Percentiles rank a stretch among this genome's conserved stretches.
Conservation (phyloP, 2,329 filamentous ascomycete species). For the Elsinoe necatrix region DNA sequence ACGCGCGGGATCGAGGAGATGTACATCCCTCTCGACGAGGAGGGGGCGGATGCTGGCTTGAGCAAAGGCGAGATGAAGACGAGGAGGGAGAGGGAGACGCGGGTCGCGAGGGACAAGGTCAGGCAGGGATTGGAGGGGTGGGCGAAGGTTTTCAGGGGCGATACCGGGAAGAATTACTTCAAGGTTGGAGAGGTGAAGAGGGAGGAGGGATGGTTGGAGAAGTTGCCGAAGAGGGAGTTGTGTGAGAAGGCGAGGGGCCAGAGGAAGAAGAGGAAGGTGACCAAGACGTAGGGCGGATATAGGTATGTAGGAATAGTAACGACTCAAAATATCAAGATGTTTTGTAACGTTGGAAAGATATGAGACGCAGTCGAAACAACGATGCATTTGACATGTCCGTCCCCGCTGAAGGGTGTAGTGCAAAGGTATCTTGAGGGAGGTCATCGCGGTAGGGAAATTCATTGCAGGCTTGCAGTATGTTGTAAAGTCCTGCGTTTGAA, state of each 20-base stretch:
- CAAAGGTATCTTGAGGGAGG: too few relatives aligned
- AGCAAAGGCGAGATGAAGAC: conserved; percentile 37
- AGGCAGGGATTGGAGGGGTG: conserved; percentile 65
- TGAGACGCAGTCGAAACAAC: too few relatives aligned
- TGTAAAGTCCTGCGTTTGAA: too few relatives aligned
- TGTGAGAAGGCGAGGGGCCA: conserved; percentile 63
- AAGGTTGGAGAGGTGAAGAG: conserved; percentile 65
- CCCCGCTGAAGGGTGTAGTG: too few relatives aligned
- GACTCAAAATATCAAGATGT: too few relatives aligned
- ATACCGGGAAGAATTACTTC: conserved; percentile 66
- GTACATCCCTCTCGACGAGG: conserved; percentile 56
- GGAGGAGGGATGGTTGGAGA: conserved; percentile 53
- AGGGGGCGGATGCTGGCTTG: conserved; percentile 22
- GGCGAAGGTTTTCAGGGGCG: conserved; percentile 65
- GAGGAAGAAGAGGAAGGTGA: conserved; percentile 41
- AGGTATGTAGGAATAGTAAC: too few relatives aligned
- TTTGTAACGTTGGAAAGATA: too few relatives aligned
- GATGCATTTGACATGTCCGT: too few relatives aligned
- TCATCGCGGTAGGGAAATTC: too few relatives aligned
- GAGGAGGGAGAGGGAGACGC: conserved; percentile 54
- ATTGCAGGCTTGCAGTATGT: too few relatives aligned
- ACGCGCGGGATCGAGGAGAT: conserved; percentile 80
- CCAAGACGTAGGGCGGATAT: conserved; percentile 26
- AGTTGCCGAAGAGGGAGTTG: conserved; percentile 50
- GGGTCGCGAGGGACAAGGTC: conserved; percentile 56